phyloP scores from a whole-genome alignment of 73 alveolate species.

The Paramecium caudatum region DNA sequence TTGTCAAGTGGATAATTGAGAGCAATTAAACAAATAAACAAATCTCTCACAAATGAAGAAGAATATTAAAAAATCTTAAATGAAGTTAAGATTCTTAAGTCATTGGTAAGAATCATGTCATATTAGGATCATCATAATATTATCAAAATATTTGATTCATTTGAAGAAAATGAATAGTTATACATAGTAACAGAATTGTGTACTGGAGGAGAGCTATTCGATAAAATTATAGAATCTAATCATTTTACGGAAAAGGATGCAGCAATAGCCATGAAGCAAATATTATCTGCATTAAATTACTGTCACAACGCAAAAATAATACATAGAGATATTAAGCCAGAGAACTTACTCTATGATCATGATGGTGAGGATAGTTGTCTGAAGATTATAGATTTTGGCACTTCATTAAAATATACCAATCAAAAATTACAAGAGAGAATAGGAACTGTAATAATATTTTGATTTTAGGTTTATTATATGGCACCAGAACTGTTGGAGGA shows the following conservation, averaged over 20 bases:
- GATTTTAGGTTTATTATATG: slow-evolving; percentile 69
- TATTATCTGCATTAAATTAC: slow-evolving; percentile 62
- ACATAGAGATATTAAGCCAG: slow-evolving; percentile 75
- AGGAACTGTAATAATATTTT: slow-evolving; percentile 84
- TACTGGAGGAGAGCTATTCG: slow-evolving; percentile 94
- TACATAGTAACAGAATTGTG: slow-evolving; percentile 90
- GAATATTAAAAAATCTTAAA: slow-evolving; percentile 35
- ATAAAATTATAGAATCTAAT: slow-evolving; percentile 77
- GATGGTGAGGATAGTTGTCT: slow-evolving; percentile 78
- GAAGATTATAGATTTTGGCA: slow-evolving; percentile 97
- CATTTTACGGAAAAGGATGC: slow-evolving; percentile 75
- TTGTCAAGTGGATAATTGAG: slow-evolving; percentile 78
- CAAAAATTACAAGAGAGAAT: slow-evolving; percentile 84
- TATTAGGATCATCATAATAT: slow-evolving; percentile 92
- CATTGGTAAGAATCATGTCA: slow-evolving; percentile 78
- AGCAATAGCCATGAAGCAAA: slow-evolving; percentile 46
- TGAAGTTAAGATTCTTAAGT: slow-evolving; percentile 87
- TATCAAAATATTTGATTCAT: slow-evolving; percentile 88
- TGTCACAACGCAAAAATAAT: slow-evolving; percentile 61
- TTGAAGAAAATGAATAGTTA: slow-evolving; percentile 84
- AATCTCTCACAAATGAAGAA: slow-evolving; percentile 69
- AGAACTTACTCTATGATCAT: slow-evolving; percentile 79
- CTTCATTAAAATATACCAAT: slow-evolving; percentile 76
- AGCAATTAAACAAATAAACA: slow-evolving; percentile 93
- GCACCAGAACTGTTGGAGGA: slow-evolving; percentile 79